Evolutionary conservation across 2,329 filamentous ascomycete genomes (phyloP).

Genomic region (Arthrobotrys entomopaga): DNA sequence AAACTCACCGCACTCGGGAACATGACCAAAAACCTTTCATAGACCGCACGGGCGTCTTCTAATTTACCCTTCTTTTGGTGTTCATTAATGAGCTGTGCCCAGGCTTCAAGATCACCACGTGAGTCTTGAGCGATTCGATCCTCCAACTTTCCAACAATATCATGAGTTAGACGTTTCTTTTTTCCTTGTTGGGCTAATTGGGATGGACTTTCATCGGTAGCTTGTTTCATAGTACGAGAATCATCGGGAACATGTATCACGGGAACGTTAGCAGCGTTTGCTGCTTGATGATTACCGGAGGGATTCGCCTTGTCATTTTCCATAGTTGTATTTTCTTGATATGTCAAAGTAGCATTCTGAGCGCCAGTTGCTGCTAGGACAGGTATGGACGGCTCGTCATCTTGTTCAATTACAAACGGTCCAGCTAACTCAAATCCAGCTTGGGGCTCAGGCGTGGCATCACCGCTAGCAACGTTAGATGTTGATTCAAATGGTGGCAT

Average conservation of each 20-base stretch:
- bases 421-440: conserved; percentile 48
- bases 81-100: conserved; percentile 86
- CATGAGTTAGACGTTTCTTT: conserved; percentile 72
- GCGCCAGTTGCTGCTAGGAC: conserved; percentile 41
- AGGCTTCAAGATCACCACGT: conserved; percentile 89
- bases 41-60: conserved; percentile 81
- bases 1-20: conserved; percentile 91
- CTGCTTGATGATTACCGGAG: conserved; percentile 23
- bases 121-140: conserved; percentile 92
- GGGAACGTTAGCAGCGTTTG: conserved; percentile 45
- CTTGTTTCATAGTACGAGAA: conserved; percentile 33
- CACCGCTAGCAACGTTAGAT: conserved; percentile 46
- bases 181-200: conserved; percentile 57
- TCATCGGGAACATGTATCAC: conserved; percentile 53
- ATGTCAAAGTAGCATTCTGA: conserved; percentile 51
- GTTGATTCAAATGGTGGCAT: conserved; percentile 23
- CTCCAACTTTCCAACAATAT: conserved; percentile 82
- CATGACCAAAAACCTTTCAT: conserved; percentile 84
- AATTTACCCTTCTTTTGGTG: conserved; percentile 82
- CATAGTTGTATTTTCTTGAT: conserved; percentile 51
- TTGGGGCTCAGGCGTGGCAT: conserved; percentile 39
- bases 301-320: conserved; percentile 47
- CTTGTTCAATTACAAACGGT: conserved; percentile 55
- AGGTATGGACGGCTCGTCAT: conserved; percentile 45
- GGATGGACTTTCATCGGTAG: conserved; percentile 36